phyloP scores from a whole-genome alignment of 805 yeast genomes.

The Huiozyma sinensis region DNA sequence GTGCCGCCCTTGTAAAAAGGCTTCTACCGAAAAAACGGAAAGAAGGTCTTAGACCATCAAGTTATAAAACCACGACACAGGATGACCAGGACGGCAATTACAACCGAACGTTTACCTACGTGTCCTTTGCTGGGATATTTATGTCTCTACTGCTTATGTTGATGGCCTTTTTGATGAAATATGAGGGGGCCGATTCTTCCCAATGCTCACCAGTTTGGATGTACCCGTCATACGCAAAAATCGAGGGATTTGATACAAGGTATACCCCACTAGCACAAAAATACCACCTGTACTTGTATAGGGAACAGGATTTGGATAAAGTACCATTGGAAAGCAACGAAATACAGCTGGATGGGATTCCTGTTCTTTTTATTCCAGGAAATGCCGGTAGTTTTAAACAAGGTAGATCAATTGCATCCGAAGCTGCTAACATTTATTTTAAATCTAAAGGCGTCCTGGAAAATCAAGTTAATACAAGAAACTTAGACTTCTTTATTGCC shows the following conservation, averaged over 20 bases:
- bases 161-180: slow-evolving; percentile 8
- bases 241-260: slow-evolving; percentile 63
- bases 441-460: slow-evolving; percentile 20
- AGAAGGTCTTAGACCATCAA: no score
- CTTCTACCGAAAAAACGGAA: no score
- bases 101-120: background rate
- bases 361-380: slow-evolving; percentile 91
- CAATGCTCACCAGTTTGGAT: slow-evolving; percentile 62
- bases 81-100: background rate
- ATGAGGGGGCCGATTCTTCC: slow-evolving; percentile 38
- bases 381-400: slow-evolving; percentile 93
- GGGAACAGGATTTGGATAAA: slow-evolving; percentile 67
- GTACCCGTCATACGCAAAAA: slow-evolving; percentile 75
- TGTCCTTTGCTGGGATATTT: slow-evolving; percentile 12
- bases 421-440: slow-evolving; percentile 47
- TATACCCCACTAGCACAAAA: slow-evolving; percentile 50
- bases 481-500: slow-evolving; percentile 78
- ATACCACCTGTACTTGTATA: slow-evolving; percentile 72
- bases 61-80: background rate
- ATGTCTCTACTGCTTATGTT: slow-evolving; percentile 7
- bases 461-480: slow-evolving; percentile 27
- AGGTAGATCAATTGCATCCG: slow-evolving; percentile 85
- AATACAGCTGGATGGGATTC: slow-evolving; percentile 54
- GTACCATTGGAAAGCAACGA: slow-evolving; percentile 36
- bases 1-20: slow-evolving; percentile 3